Conservation (phyloP, 2,329 filamentous ascomycete species). For the Epichloe sibirici region DNA sequence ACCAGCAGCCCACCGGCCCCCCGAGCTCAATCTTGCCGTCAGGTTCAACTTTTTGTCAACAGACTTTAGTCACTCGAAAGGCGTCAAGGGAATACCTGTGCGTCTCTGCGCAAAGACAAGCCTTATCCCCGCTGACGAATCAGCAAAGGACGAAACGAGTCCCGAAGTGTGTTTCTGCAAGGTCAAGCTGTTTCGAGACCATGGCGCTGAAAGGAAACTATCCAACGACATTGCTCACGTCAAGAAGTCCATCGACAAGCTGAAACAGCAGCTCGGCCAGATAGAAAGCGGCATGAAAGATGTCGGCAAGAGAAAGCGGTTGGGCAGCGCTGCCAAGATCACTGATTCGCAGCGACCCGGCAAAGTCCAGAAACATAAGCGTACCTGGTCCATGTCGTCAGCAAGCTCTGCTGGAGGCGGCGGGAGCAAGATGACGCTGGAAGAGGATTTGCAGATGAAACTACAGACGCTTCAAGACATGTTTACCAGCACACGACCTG, state of each 20-base stretch:
- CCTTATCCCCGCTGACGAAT: conserved; percentile 41
- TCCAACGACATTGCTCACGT: conserved; percentile 92
- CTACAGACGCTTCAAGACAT: conserved; percentile 71
- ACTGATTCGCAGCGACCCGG: conserved; percentile 50
- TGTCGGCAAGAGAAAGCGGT: conserved; percentile 51
- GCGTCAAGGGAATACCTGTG: conserved; percentile 94
- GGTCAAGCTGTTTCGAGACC: conserved; percentile 92
- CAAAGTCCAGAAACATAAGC: conserved; percentile 83
- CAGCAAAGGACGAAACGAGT: conserved; percentile 31
- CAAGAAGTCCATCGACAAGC: conserved; percentile 91
- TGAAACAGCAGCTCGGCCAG: conserved; percentile 86
- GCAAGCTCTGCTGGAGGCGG: conserved; percentile 44
- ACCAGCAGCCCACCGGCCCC: conserved; percentile 50
- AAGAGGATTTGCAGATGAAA: conserved; percentile 71
- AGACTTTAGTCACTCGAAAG: conserved; percentile 97
- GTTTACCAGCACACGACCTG: conserved; percentile 72
- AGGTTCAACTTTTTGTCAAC: conserved; percentile 98
- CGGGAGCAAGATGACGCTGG: conserved; percentile 36
- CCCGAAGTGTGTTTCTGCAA: conserved; percentile 87
- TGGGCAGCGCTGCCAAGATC: conserved; percentile 34
- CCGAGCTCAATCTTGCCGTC: conserved; percentile 78
- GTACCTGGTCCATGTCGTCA: conserved; percentile 92
- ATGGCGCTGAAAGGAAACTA: conserved; percentile 87
- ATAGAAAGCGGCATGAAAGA: conserved; percentile 56
- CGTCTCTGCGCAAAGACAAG: conserved; percentile 86